Conservation (phyloP, 352 stramenopile species). For the Globisporangium nodosum region DNA sequence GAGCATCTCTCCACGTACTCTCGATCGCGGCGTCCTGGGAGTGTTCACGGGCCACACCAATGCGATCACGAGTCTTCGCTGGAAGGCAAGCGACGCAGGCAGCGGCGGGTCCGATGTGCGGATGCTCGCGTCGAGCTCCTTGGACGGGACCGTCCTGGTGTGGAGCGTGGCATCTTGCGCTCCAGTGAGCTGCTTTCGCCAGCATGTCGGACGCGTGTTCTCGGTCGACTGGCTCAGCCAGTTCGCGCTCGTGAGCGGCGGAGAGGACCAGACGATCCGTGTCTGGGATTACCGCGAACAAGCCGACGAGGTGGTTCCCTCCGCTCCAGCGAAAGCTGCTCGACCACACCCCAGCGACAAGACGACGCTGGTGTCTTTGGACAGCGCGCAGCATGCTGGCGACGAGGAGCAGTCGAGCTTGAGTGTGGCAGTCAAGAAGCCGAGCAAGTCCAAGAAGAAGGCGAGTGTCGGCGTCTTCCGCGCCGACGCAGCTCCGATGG, state of each 20-base stretch:
- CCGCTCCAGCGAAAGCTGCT: background rate
- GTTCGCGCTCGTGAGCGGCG: constrained; percentile 40
- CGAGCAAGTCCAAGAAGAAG: constrained; percentile 20
- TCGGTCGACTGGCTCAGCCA: constrained; percentile 48
- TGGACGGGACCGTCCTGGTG: constrained; percentile 49
- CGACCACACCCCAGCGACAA: background rate
- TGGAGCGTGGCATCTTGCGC: constrained; percentile 30
- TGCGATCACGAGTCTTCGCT: constrained; percentile 43
- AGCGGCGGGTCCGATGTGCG: background rate
- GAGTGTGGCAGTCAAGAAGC: constrained; percentile 14
- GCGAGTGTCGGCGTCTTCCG: constrained; percentile 21
- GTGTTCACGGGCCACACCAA: constrained; percentile 29
- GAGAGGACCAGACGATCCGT: constrained; percentile 65
- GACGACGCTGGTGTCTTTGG: background rate
- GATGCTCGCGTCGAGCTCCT: constrained; percentile 45
- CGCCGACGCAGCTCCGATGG: constrained; percentile 8
- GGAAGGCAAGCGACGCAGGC: constrained; percentile 14
- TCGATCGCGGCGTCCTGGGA: constrained; percentile 15
- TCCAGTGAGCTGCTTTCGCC: constrained; percentile 26
- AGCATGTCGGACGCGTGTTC: constrained; percentile 51
- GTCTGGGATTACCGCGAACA: constrained; percentile 50
- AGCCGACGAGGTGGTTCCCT: background rate
- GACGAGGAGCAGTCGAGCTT: background rate
- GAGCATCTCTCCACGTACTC: background rate
- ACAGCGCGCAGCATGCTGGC: background rate